phyloP scores from a whole-genome alignment of 2,329 filamentous ascomycete genomes.

The Xylariales sp. region DNA sequence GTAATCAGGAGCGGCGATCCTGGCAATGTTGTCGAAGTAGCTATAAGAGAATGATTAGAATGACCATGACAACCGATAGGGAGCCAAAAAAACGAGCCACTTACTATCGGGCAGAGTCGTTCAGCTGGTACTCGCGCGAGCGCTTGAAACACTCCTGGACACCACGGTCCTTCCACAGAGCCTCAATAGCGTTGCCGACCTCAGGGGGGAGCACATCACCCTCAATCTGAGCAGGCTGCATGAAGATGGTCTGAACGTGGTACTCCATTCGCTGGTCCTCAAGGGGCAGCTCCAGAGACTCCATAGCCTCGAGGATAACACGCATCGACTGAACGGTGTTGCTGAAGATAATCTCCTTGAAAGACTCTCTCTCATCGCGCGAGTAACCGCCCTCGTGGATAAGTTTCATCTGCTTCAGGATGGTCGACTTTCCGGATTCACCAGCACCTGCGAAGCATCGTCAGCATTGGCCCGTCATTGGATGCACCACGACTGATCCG shows the following conservation, averaged over 20 bases:
- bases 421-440: slow-evolving; percentile 95
- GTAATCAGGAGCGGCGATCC: slow-evolving; percentile 87
- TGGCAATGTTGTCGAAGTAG: slow-evolving; percentile 93
- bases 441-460: slow-evolving; percentile 67
- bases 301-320: slow-evolving; percentile 66
- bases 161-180: slow-evolving; percentile 87
- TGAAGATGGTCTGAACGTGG: slow-evolving; percentile 97
- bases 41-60: slow-evolving; percentile 36
- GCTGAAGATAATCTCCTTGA: slow-evolving; percentile 69
- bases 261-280: slow-evolving; percentile 93
- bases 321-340: slow-evolving; percentile 68
- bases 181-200: slow-evolving; percentile 88
- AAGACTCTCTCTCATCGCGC: slow-evolving; percentile 71
- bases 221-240: slow-evolving; percentile 96
- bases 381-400: slow-evolving; percentile 99
- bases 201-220: slow-evolving; percentile 91
- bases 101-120: slow-evolving; percentile 94
- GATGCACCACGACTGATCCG: background rate
- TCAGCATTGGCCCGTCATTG: slow-evolving; percentile 1
- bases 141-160: slow-evolving; percentile 95
- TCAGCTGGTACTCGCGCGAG: slow-evolving; percentile 92
- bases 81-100: slow-evolving; percentile 30
- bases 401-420: slow-evolving; percentile 97
- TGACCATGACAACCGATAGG: background rate
- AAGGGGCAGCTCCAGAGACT: slow-evolving; percentile 71